Evolutionary conservation across 495 filamentous ascomycete genomes (phyloP).

Genomic region (Letharia lupina): DNA sequence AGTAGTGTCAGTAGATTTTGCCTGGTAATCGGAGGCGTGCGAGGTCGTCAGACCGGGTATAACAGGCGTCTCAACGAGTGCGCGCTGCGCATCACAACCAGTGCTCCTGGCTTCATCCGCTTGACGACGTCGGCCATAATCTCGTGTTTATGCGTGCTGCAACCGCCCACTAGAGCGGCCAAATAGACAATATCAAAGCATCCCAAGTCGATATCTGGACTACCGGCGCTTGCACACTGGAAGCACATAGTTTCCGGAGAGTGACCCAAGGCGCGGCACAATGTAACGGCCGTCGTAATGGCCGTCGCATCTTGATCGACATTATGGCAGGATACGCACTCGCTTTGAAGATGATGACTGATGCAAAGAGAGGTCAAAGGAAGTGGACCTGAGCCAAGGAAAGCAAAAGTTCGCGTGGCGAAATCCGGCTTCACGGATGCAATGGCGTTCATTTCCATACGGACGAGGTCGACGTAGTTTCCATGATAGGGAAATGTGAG

Average conservation of each 20-base stretch:
- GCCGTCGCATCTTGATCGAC: slow-evolving; percentile 32
- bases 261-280: slow-evolving; percentile 28
- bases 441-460: slow-evolving; percentile 35
- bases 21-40: background rate
- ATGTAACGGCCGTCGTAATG: slow-evolving; percentile 24
- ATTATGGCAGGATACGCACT: slow-evolving; percentile 20
- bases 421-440: slow-evolving; percentile 20
- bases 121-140: slow-evolving; percentile 29
- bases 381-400: slow-evolving; percentile 40
- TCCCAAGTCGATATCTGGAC: slow-evolving; percentile 21
- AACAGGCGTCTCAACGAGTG: slow-evolving; percentile 34
- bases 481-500: slow-evolving; percentile 36
- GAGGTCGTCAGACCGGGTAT: slow-evolving; percentile 34
- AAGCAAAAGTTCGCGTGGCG: slow-evolving; percentile 21
- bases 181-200: slow-evolving; percentile 38
- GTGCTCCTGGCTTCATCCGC: slow-evolving; percentile 31
- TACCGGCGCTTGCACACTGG: slow-evolving; percentile 28
- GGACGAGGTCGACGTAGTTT: slow-evolving; percentile 38
- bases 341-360: slow-evolving; percentile 13
- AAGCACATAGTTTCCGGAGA: slow-evolving; percentile 26
- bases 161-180: slow-evolving; percentile 38
- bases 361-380: slow-evolving; percentile 36
- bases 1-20: slow-evolving; percentile 1
- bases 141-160: slow-evolving; percentile 30
- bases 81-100: slow-evolving; percentile 38